These are phyloP conservation scores for Boletus vinaceobasis DNA, from an alignment of 768 basidiomycete species.

Conservation along the genomic window DNA sequence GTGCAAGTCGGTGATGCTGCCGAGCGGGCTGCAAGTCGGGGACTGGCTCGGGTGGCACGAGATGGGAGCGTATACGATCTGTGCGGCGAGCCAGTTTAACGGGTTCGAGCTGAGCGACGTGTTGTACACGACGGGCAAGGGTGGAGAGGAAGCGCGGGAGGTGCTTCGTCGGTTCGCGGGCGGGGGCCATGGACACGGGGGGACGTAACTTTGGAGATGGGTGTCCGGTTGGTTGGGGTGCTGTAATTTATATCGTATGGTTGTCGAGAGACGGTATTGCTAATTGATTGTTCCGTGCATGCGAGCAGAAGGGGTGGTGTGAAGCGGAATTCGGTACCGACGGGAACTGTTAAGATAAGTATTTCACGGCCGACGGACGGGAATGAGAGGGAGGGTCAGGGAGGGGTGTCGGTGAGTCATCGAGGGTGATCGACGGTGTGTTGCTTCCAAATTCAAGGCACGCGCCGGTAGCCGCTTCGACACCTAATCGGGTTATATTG, in stretches of 20 bases:
- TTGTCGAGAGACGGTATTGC: conserved; percentile 2
- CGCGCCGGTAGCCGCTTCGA: conserved; percentile 17
- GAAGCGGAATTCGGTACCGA: conserved; percentile 8
- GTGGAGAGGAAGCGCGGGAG: conserved; percentile 49
- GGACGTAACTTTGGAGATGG: neutral
- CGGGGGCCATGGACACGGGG: conserved; percentile 38
- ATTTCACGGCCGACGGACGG: conserved; percentile 15
- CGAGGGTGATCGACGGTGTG: conserved; percentile 31
- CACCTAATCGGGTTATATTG: conserved; percentile 21
- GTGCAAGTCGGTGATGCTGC: conserved; percentile 57
- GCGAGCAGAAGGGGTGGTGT: neutral
- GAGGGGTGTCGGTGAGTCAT: conserved; percentile 10
- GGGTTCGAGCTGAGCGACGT: conserved; percentile 82
- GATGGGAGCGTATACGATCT: conserved; percentile 99
- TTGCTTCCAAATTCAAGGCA: conserved; percentile 27
- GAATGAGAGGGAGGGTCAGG: neutral
- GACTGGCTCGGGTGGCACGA: conserved; percentile 98
- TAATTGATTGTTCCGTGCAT: conserved; percentile 12
- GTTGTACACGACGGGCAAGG: conserved; percentile 69
- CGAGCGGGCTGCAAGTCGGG: conserved; percentile 73
- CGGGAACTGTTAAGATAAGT: neutral
- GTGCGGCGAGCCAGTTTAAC: conserved; percentile 95
- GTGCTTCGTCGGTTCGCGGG: conserved; percentile 49
- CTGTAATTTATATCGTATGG: conserved; percentile 12
- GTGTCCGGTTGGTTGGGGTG: conserved; percentile 1